Percentiles rank a stretch among this genome's conserved stretches.
These are phyloP conservation scores for Scenedesmus sp. DNA, from an alignment of 163 green algal genomes.

Conservation along the genomic window DNA sequence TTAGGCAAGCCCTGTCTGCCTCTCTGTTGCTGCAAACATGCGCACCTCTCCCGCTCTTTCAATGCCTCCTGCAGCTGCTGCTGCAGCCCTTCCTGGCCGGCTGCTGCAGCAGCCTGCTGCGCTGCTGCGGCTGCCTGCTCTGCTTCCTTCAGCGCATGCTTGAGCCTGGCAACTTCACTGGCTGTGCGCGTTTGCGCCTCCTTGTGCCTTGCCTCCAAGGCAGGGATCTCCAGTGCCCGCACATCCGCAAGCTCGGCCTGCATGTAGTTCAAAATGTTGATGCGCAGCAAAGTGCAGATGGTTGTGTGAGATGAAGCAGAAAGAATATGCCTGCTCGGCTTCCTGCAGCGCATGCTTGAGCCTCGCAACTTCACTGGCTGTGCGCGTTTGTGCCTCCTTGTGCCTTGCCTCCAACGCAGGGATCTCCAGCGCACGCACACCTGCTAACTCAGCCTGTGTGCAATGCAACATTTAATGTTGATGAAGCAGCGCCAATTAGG, in stretches of 20 bases:
- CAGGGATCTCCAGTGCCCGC: background rate
- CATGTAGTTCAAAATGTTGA: background rate
- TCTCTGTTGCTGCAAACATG: background rate
- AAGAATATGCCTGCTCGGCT: background rate
- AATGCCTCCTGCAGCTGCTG: conserved; percentile 40
- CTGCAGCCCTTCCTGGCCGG: background rate
- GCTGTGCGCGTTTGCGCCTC: background rate
- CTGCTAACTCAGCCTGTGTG: conserved; percentile 10
- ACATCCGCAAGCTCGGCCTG: conserved; percentile 40
- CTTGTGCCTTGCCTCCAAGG: conserved; percentile 27
- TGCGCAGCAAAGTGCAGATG: background rate
- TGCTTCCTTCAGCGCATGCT: conserved; percentile 49
- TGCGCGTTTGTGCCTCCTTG: background rate
- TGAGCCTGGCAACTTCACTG: conserved; percentile 35
- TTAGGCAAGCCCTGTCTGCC: background rate
- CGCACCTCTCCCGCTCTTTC: conserved; percentile 29
- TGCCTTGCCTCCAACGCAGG: conserved; percentile 21
- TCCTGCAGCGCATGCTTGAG: conserved; percentile 44
- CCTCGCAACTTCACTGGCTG: conserved; percentile 1
- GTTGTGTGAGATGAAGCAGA: background rate
- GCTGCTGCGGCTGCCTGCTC: conserved; percentile 8
- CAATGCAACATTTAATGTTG: background rate
- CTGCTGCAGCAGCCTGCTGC: conserved; percentile 14
- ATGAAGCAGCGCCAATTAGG: background rate
- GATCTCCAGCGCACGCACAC: background rate